Conservation (phyloP, 306 rosid species). For the Medicago arabica region DNA sequence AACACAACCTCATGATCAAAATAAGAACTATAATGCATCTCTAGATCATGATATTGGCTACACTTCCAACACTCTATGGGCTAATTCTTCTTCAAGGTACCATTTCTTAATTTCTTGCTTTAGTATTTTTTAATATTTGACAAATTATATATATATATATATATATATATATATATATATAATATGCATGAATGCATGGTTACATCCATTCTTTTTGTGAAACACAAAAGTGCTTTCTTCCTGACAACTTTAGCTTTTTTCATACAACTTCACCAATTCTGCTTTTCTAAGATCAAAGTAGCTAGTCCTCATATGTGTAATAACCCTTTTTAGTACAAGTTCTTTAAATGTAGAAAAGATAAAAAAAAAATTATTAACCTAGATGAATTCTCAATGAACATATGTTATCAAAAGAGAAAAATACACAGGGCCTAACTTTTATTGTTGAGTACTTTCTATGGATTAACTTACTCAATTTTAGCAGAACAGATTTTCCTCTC, state of each 20-base stretch:
- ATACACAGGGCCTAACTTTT: not conserved
- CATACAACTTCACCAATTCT: slow-evolving; percentile 48
- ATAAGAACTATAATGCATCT: slow-evolving; percentile 55
- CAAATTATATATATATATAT: not conserved
- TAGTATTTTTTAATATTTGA: not conserved
- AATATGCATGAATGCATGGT: slow-evolving; percentile 25
- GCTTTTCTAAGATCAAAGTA: slow-evolving; percentile 47
- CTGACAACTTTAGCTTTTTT: slow-evolving; percentile 62
- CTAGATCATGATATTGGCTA: slow-evolving; percentile 54
- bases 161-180: not conserved
- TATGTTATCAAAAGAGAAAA: not conserved
- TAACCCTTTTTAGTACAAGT: slow-evolving; percentile 39
- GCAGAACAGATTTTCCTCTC: slow-evolving; percentile 28
- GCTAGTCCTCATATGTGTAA: slow-evolving; percentile 34
- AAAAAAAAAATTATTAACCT: slow-evolving; percentile 15
- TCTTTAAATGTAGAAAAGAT: slow-evolving; percentile 41
- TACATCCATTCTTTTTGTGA: slow-evolving; percentile 43
- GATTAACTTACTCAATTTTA: not conserved
- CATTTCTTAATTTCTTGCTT: slow-evolving; percentile 16
- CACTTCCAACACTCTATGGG: slow-evolving; percentile 60
- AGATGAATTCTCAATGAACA: not conserved
- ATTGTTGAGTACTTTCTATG: slow-evolving; percentile 17
- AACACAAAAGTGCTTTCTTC: slow-evolving; percentile 53
- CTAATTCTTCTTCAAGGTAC: slow-evolving; percentile 82
- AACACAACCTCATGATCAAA: slow-evolving; percentile 52